Evolutionary conservation across 106 monocot genomes (phyloP).

Genomic region (Acorus gramineus): DNA sequence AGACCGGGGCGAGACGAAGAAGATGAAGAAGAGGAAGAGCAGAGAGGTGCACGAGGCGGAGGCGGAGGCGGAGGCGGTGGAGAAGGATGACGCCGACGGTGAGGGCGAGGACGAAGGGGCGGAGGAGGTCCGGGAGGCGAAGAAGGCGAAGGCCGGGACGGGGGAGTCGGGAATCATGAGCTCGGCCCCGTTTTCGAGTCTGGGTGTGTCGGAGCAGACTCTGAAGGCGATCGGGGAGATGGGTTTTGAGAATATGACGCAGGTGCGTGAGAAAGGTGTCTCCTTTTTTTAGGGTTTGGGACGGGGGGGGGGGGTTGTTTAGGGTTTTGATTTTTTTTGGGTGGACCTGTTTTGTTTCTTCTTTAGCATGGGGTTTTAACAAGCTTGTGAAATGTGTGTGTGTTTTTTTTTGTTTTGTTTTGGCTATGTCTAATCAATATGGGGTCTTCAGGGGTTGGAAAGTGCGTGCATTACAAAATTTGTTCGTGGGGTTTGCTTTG

Average conservation of each 20-base stretch:
- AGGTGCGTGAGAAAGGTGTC: slow-evolving; percentile 17
- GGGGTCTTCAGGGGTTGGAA: too few species aligned
- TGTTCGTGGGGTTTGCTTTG: too few species aligned
- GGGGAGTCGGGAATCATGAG: slow-evolving; percentile 45
- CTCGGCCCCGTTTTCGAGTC: slow-evolving; percentile 40
- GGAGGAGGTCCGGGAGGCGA: slow-evolving; percentile 12
- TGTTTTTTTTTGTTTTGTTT: too few species aligned
- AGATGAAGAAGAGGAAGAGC: slow-evolving; percentile 2
- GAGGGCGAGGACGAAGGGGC: slow-evolving; percentile 12
- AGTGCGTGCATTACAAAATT: too few species aligned
- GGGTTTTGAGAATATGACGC: slow-evolving; percentile 78
- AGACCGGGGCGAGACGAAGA: background rate
- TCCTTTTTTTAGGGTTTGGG: background rate
- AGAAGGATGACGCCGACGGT: background rate
- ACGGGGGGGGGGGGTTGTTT: background rate
- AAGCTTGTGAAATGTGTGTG: too few species aligned
- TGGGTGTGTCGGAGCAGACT: slow-evolving; percentile 48
- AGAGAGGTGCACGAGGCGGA: background rate
- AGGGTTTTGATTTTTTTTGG: background rate
- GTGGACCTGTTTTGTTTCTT: background rate
- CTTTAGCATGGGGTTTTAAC: background rate
- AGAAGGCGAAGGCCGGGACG: slow-evolving; percentile 23
- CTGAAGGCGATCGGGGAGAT: slow-evolving; percentile 59
- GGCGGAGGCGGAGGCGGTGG: background rate
- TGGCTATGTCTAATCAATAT: too few species aligned